These are phyloP conservation scores for Sporobolomyces phaffii DNA, from an alignment of 768 basidiomycete genomes.

Conservation along the genomic window DNA sequence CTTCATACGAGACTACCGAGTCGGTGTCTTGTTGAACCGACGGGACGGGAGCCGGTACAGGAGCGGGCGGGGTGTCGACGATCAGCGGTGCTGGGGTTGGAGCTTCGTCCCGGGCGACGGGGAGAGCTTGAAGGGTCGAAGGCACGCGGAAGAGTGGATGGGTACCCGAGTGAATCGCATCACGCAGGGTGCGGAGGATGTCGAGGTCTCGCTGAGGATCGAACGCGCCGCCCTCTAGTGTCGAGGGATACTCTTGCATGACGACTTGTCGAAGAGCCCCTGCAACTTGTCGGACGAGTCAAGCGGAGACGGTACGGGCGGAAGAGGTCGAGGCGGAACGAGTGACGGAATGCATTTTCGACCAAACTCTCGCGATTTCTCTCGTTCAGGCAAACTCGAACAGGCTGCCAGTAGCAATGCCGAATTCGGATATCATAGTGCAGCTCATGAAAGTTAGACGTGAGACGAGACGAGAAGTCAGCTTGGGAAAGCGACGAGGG, in stretches of 20 bases:
- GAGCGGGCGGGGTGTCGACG: not conserved
- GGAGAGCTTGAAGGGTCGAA: not conserved
- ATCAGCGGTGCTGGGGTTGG: not conserved
- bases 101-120: not conserved
- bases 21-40: not conserved
- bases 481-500: not conserved
- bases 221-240: not conserved
- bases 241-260: too few relatives aligned
- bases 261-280: too few relatives aligned
- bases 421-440: too few relatives aligned
- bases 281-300: too few relatives aligned
- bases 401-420: too few relatives aligned
- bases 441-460: not conserved
- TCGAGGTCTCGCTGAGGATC: constrained; percentile 14
- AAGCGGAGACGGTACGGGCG: too few relatives aligned
- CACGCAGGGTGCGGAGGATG: constrained; percentile 19
- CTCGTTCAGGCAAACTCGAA: not conserved
- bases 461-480: not conserved
- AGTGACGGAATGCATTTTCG: too few relatives aligned
- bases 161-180: constrained; percentile 4
- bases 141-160: constrained; percentile 31
- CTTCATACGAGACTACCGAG: not conserved
- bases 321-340: too few relatives aligned
- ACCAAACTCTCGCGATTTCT: too few relatives aligned
- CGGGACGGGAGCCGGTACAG: not conserved